phyloP scores from a whole-genome alignment of 805 yeast genomes.

The Schwanniomyces pseudopolymorphus region DNA sequence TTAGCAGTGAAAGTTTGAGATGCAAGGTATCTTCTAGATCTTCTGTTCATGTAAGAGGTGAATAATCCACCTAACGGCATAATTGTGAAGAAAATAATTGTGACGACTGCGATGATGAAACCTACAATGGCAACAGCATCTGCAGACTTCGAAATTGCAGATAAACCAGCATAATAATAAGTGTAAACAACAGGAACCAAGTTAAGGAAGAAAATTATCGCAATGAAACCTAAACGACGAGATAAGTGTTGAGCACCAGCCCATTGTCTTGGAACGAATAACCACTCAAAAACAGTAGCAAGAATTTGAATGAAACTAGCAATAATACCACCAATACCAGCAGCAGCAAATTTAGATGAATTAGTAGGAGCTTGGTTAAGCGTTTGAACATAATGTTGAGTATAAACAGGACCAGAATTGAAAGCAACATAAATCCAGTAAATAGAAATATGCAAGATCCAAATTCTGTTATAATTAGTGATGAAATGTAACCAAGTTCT shows the following conservation, averaged over 20 bases:
- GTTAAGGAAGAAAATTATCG: slow-evolving; percentile 65
- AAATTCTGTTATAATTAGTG: slow-evolving; percentile 96
- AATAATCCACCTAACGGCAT: slow-evolving; percentile 98
- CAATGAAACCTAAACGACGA: slow-evolving; percentile 78
- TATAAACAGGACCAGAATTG: slow-evolving; percentile 89
- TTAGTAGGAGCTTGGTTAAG: slow-evolving; percentile 84
- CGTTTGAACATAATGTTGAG: slow-evolving; percentile 80
- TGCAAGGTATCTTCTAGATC: slow-evolving; percentile 84
- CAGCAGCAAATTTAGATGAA: slow-evolving; percentile 89
- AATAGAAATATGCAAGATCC: slow-evolving; percentile 87
- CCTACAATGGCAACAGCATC: slow-evolving; percentile 79
- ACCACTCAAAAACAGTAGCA: slow-evolving; percentile 92
- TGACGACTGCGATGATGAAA: slow-evolving; percentile 83
- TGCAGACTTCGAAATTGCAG: slow-evolving; percentile 68
- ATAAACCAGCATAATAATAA: slow-evolving; percentile 74
- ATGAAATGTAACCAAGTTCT: slow-evolving; percentile 97
- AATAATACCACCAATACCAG: slow-evolving; percentile 88
- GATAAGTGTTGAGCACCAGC: slow-evolving; percentile 97
- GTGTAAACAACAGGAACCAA: slow-evolving; percentile 85
- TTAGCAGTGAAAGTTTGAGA: slow-evolving; percentile 96
- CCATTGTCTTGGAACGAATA: slow-evolving; percentile 96
- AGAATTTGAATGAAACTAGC: slow-evolving; percentile 78
- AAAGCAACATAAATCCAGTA: slow-evolving; percentile 96
- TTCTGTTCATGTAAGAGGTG: slow-evolving; percentile 85
- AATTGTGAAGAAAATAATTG: slow-evolving; percentile 80